Base-by-base conservation (phyloP, 345 rosid genomes). In the Zanthoxylum bungeanum region DNA sequence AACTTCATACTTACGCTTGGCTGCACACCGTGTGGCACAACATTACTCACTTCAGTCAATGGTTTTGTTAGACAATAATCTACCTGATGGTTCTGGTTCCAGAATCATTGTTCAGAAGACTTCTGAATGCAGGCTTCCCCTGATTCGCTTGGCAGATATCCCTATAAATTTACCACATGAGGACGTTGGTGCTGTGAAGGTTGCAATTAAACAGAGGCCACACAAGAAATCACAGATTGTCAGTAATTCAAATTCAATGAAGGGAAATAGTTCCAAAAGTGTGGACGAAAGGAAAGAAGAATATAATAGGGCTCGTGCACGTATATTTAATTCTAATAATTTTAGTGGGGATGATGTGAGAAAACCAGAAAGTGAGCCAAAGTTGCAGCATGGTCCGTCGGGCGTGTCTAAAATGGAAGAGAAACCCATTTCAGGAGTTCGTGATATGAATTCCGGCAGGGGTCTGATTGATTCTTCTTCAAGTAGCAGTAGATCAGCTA, bases 241-340 rank as follows among this genome's bases (percentile, higher is more conserved):
- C 7, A 60, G 64, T 64, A 72, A 59, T 70, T 76, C 77, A 50
- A 79, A 74, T 68, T 85, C 86, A 49, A 82, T 30, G 2, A 88
- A 90, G 67, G 8, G 80, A 34, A 86, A 81, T 75, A 81, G 75
- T 73, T 66, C 85, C 53, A 90, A 86, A 79, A 90, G 90, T 61
- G 89, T 90, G 73, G 96, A 90, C 74, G 96, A 90, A 78, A 90
- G 96, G 56, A 90, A 90, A 79, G 96, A 90, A 73, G 96, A 90
- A 57, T 90, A 90, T 76, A 90, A 85, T 71, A 77, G 78, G 75
- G 96, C 96, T 50, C 96, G 96, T 39, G 96, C 90, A 31, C 76
- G 96, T 64, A 90, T 90, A 71, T 90, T 90, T 76, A 90, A 77
- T 63, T 81, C 86, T 27, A 81, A n/a, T 75, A 80, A 64, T 71